Conservation (phyloP, 2,329 filamentous ascomycete species). For the Trichophaea hybrida region DNA sequence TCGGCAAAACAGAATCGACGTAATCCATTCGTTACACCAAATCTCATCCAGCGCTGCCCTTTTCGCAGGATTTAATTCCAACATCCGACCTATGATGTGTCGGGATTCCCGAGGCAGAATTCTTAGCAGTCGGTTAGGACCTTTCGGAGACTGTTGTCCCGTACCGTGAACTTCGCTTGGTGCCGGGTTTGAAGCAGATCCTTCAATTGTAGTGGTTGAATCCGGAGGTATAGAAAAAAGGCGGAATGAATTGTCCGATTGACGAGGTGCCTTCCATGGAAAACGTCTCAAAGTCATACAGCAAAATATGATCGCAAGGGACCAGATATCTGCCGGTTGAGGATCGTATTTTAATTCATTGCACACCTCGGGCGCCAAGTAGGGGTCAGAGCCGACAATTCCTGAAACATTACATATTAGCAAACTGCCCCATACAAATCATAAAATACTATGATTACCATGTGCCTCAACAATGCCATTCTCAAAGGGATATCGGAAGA, state of each 20-base stretch:
- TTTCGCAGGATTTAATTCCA: conserved; percentile 71
- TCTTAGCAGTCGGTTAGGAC: conserved; percentile 78
- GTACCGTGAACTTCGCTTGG: conserved; percentile 29
- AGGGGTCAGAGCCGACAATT: conserved; percentile 79
- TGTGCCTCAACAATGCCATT: conserved; percentile 66
- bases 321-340: conserved; percentile 92
- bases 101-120: conserved; percentile 78
- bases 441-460: conserved; percentile 39
- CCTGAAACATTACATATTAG: conserved; percentile 35
- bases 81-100: conserved; percentile 81
- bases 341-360: conserved; percentile 88
- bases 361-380: conserved; percentile 92
- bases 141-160: conserved; percentile 67
- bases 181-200: conserved; percentile 13
- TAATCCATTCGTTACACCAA: conserved; percentile 78
- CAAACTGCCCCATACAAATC: conserved; percentile 5
- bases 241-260: conserved; percentile 88
- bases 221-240: conserved; percentile 73
- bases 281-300: conserved; percentile 94
- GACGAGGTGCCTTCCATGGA: conserved; percentile 87
- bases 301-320: conserved; percentile 93
- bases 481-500: conserved; percentile 96
- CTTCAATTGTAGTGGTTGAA: conserved; percentile 12
- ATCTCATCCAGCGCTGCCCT: conserved; percentile 78
- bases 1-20: conserved; percentile 65